Conservation (phyloP, 768 basidiomycete species). For the Pleurotus giganteus region DNA sequence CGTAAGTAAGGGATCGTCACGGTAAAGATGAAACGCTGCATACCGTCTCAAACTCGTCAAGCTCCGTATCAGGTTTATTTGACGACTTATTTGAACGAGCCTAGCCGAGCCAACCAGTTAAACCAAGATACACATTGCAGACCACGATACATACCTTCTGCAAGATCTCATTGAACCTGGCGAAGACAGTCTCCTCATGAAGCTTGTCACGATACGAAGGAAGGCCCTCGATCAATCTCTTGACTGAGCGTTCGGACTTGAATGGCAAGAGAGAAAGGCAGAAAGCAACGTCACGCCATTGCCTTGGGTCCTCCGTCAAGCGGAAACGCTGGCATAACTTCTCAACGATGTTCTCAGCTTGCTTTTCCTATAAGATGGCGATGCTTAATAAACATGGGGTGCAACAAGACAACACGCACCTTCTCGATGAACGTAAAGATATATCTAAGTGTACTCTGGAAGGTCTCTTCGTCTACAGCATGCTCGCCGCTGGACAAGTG, state of each 20-base stretch:
- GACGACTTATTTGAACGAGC: constrained; percentile 89
- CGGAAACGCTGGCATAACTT: constrained; percentile 97
- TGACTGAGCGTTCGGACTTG: constrained; percentile 95
- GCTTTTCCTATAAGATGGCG: constrained; percentile 81
- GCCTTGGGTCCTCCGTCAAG: constrained; percentile 81
- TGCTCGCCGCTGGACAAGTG: constrained; percentile 90
- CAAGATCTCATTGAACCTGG: constrained; percentile 87
- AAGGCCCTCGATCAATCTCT: constrained; percentile 91
- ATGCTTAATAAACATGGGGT: not conserved
- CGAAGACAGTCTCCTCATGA: constrained; percentile 81
- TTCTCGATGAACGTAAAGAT: constrained; percentile 98
- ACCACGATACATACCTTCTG: constrained; percentile 60
- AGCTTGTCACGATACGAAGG: constrained; percentile 96
- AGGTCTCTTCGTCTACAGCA: constrained; percentile 88
- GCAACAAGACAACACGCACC: constrained; percentile 37
- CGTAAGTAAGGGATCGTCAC: not conserved
- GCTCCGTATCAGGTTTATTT: constrained; percentile 89
- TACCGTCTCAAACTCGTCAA: constrained; percentile 93
- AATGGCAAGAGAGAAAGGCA: constrained; percentile 93
- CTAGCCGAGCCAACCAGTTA: constrained; percentile 29
- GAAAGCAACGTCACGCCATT: constrained; percentile 97
- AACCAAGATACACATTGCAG: not conserved
- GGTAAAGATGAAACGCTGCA: constrained; percentile 11
- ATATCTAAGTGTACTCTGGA: constrained; percentile 90
- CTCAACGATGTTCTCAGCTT: constrained; percentile 96